A percentile compares a stretch with the other conserved stretches of the same genome.
phyloP scores from a whole-genome alignment of 768 basidiomycete genomes.

The Leccinum aurantiacum region DNA sequence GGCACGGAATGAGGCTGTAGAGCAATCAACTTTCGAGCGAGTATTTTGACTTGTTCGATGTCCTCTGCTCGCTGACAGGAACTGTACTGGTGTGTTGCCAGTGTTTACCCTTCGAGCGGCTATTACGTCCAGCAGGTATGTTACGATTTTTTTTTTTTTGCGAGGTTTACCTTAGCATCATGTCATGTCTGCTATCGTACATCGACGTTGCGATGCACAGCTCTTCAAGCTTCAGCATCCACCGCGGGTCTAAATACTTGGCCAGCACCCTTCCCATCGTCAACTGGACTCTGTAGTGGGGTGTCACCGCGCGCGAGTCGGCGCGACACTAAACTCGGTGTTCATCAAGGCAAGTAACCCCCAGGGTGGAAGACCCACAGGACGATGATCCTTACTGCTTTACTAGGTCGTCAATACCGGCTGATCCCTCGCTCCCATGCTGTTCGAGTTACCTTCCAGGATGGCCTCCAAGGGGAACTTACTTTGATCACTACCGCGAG shows the following conservation, averaged over 20 bases:
- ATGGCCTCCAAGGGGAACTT: conserved; percentile 34
- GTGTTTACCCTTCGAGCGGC: conserved; percentile 55
- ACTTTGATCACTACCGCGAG: neutral
- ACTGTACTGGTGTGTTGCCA: conserved; percentile 34
- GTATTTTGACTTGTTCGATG: conserved; percentile 15
- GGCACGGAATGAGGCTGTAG: conserved; percentile 25
- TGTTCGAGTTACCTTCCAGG: conserved; percentile 52
- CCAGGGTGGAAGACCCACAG: too few species aligned
- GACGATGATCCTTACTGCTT: neutral
- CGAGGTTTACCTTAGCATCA: too few species aligned
- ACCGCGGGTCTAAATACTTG: conserved; percentile 59
- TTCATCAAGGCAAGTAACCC: conserved; percentile 52
- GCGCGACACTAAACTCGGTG: conserved; percentile 15
- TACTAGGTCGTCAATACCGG: conserved; percentile 52
- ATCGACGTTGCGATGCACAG: conserved; percentile 28
- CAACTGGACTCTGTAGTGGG: conserved; percentile 59
- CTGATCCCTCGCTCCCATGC: conserved; percentile 37
- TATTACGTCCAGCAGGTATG: conserved; percentile 59
- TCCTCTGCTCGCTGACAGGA: neutral
- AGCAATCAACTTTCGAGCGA: conserved; percentile 61
- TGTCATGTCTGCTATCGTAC: neutral
- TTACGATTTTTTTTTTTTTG: too few species aligned
- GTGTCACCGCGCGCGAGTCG: conserved; percentile 36
- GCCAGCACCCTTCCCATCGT: conserved; percentile 55
- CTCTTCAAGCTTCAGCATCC: conserved; percentile 49